Conservation (phyloP, 371 early-diverging fungal genomes). For the Mucor irregularis region DNA sequence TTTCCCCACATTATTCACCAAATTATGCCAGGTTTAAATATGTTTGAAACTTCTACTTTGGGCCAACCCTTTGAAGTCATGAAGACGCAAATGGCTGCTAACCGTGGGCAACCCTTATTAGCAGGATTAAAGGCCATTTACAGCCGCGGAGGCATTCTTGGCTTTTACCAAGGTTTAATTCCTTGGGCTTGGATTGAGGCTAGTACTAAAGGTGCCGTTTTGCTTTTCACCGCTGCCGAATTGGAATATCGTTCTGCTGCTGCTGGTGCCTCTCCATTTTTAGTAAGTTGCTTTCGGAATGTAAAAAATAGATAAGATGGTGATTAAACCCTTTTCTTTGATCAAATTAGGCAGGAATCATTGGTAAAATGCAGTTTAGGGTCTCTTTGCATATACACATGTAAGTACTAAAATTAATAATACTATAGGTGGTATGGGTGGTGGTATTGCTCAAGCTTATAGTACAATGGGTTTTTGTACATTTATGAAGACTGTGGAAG, state of each 20-base stretch:
- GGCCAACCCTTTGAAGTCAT: constrained; percentile 50
- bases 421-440: constrained; percentile 95
- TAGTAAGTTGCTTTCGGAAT: constrained; percentile 29
- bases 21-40: constrained; percentile 17
- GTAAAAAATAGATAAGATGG: too few relatives aligned
- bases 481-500: constrained; percentile 98
- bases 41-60: constrained; percentile 24
- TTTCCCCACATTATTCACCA: too few relatives aligned
- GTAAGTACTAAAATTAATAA: too few relatives aligned
- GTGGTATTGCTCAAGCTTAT: constrained; percentile 91
- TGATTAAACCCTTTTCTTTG: not conserved
- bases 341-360: constrained; percentile 66
- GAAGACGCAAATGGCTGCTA: constrained; percentile 87
- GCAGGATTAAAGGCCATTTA: constrained; percentile 67
- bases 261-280: constrained; percentile 58
- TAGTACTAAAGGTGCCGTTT: constrained; percentile 89
- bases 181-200: constrained; percentile 93
- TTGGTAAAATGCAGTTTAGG: constrained; percentile 57
- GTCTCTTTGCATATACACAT: too few relatives aligned
- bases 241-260: constrained; percentile 75
- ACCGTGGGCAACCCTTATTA: constrained; percentile 72
- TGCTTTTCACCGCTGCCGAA: constrained; percentile 91
- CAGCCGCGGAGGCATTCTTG: constrained; percentile 75
- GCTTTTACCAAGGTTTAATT: constrained; percentile 82
- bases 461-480: constrained; percentile 98